Conservation (phyloP, 768 basidiomycete species). For the Russula earlei region DNA sequence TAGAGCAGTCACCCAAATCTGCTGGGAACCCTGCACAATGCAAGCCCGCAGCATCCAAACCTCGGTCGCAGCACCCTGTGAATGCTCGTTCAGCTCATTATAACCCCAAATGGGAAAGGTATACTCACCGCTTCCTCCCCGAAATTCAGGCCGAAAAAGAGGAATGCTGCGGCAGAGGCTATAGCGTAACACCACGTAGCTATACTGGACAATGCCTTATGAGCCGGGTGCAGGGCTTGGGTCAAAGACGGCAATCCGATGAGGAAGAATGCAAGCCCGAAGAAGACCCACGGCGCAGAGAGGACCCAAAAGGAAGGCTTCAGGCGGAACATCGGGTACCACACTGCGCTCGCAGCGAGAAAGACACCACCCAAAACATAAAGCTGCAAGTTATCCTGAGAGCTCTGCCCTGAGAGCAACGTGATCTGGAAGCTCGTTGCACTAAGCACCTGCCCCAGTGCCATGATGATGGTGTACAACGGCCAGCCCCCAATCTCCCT, state of each 20-base stretch:
- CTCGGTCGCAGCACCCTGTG: conserved; percentile 84
- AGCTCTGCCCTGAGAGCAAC: conserved; percentile 77
- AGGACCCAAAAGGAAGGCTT: conserved; percentile 85
- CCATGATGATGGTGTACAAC: conserved; percentile 83
- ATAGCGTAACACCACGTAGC: conserved; percentile 90
- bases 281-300: conserved; percentile 85
- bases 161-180: conserved; percentile 87
- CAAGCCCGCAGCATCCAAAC: conserved; percentile 89
- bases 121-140: conserved; percentile 81
- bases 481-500: conserved; percentile 82
- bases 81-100: conserved; percentile 6
- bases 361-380: conserved; percentile 90
- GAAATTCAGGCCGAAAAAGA: conserved; percentile 93
- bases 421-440: conserved; percentile 96
- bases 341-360: conserved; percentile 73
- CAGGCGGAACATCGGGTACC: conserved; percentile 84
- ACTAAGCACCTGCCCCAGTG: conserved; percentile 79
- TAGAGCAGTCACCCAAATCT: conserved; percentile 89
- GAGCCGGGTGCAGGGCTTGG: conserved; percentile 45
- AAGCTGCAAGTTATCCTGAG: conserved; percentile 68
- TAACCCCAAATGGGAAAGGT: not conserved
- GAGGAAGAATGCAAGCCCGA: conserved; percentile 82
- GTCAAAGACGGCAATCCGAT: conserved; percentile 80
- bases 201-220: conserved; percentile 57
- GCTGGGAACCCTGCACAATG: conserved; percentile 89